Evolutionary conservation across 805 yeast species (phyloP), one percentile per base, ranked within the genome.

Genomic region (Danielia oregonensis): DNA sequence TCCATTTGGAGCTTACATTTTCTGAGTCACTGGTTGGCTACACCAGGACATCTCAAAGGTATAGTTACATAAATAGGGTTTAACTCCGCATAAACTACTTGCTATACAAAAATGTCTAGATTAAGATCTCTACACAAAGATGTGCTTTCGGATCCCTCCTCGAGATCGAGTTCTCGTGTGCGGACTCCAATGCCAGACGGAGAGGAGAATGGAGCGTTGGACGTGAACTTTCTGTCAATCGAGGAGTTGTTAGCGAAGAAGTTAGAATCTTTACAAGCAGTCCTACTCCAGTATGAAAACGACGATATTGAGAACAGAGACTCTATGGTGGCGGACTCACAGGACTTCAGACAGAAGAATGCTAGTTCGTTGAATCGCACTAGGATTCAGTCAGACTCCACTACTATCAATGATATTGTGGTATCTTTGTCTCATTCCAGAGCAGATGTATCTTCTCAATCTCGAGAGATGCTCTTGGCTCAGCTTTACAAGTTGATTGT

Each of bases 401-500:
- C 66, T 7, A 52, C 72, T 2, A 63, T 74, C 17, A 61, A 59
- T 22, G 78, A 75, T 31, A 63, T 76, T 21, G 63, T 76, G 5
- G 38, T 49, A 8, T 66, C 77, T 0, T 59, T 75, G 41, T 51
- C 54, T 3, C 51, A 54, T 24, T 54, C 74, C 0, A 48, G 79
- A 37, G 57, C 67, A 12, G 68, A 65, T 37, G 72, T 76, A 4
- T 65, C 74, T 23, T 57, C 75, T 1, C 59, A 52, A 23, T 66
- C 75, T 6, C 52, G 79, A 37, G 78, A 74, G 44, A 44, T 72
- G 40, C 57, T 76, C 17, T 51, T 74, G 40, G 76, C 74, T 5
- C 78, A 76, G 49, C 55, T 76, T 31, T 73, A 66, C 46, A 69
- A 69, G 38, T 53, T 74, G 51, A 59, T 70, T 22, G 69, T 70